Base-by-base conservation (phyloP, 2,329 filamentous ascomycete genomes). In the Neofusicoccum parvum region DNA sequence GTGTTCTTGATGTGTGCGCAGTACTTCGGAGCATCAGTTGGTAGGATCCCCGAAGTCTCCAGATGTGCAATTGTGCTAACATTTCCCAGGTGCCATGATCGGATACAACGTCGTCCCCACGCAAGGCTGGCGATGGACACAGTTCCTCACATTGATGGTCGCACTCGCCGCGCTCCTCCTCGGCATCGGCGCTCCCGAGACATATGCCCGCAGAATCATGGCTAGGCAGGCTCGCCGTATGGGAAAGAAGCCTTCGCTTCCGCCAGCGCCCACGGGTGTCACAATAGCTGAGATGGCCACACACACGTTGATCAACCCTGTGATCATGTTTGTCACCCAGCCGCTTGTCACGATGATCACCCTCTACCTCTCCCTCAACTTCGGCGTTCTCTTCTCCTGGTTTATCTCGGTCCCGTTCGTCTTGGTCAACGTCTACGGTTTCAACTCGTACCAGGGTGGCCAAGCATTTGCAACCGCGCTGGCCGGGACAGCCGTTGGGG, bases 401-500 rank as follows among this genome's bases (percentile, higher is more conserved):
- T 76, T 76, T 69, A 71, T 74, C 50, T 70, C 72, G 1, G 72
- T 76, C 5, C 74, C 72, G 1, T 68, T 68, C 11, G 73, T 73
- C n/a, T 65, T 74, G n/a, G 58, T 63, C 9, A 51, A 65, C 6
- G 70, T 69, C 9, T 75, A 78, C 68, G 62, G 64, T n/a, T 78
- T 78, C 69, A 70, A 68, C 12, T 39, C 37, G 37, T 39, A 39
- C 49, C 70, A 14, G 60, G 72, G 71, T 20, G 75, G 77, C 2
- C 68, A 78, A 3, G 72, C 73, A 5, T 79, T 79, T 67, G 68
- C 72, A 36, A 69, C 72, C 34, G 75, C 76, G 23, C 68, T 75
- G 15, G 69, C 72, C 23, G 78, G 78, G n/a, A 58, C 73, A 10
- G 12, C 69, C 10, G 56, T 74, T 5, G 74, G 74, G 4, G 72